Evolutionary conservation across 139 green algal species (phyloP), one percentile per base, ranked within the genome.

Genomic region (Chlamydomonas sp.): DNA sequence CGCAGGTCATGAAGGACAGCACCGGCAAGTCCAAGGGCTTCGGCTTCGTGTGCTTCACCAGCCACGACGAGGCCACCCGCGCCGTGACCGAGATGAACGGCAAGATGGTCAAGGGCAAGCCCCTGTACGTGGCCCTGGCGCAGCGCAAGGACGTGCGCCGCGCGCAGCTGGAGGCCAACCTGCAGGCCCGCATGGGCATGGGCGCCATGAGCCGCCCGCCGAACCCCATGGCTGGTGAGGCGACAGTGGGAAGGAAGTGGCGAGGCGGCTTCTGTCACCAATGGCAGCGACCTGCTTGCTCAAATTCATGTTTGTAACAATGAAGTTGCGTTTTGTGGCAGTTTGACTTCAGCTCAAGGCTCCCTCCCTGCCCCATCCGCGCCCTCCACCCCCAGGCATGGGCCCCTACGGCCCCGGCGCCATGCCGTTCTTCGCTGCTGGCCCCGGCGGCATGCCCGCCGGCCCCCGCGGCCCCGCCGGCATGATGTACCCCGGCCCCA

Each of bases 21-120:
- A 92, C 86, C 66, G 92, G 89, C 91, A 97, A 98, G 93, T 94
- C 90, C 85, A 93, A 93, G 78, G 96, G 96, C 81, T 98, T 98
- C 90, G 97, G 97, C 80, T 99, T 99, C 86, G 96, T 99, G n/a
- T 98, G 96, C 96, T 98, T 95, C 93, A 95, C 89, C 88, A 93
- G 81, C 67, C 92, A 93, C 77, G 96, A 98, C 82, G 96, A 98
- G 90, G 97, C 97, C 66, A 96, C 95, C 0, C 90, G 92, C 4
- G 96, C 97, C 4, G 95, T 99, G 63, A 97, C 94, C 17, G 95
- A 97, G 89, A 97, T 97, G 94, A 97, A 98, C 89, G 91, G 92
- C 67, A 94, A 94, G 90, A 94, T 97, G 93, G 85, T 98, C 78
- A 93, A 94, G 82, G 94, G 93, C 94, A 98, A 98, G 95, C 97